Conservation (phyloP, 352 stramenopile species). For the Phytophthora vignae region DNA sequence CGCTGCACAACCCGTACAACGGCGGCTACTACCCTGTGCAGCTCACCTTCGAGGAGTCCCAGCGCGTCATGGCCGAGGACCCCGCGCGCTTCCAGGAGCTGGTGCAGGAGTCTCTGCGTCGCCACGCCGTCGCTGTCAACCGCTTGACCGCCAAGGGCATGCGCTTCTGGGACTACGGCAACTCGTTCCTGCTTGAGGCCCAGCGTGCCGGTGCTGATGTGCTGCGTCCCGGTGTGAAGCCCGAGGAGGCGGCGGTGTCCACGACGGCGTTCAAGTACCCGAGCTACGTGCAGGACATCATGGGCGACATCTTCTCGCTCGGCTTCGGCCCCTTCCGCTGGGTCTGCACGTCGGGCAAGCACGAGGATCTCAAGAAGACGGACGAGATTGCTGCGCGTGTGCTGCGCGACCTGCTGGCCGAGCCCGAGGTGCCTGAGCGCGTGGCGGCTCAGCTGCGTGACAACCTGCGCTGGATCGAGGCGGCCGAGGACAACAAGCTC, state of each 20-base stretch:
- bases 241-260: slow-evolving; percentile 68
- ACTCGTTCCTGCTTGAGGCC: slow-evolving; percentile 89
- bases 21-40: slow-evolving; percentile 90
- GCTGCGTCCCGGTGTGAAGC: slow-evolving; percentile 46
- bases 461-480: slow-evolving; percentile 88
- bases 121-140: slow-evolving; percentile 77
- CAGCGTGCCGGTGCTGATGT: slow-evolving; percentile 86
- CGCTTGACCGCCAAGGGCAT: slow-evolving; percentile 79
- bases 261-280: slow-evolving; percentile 88
- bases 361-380: slow-evolving; percentile 77
- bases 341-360: slow-evolving; percentile 81
- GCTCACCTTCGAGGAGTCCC: slow-evolving; percentile 82
- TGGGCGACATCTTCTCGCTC: slow-evolving; percentile 93
- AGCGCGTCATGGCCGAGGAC: slow-evolving; percentile 83
- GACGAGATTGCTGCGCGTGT: slow-evolving; percentile 80
- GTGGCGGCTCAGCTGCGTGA: slow-evolving; percentile 83
- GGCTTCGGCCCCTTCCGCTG: slow-evolving; percentile 92
- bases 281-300: slow-evolving; percentile 92
- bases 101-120: slow-evolving; percentile 80
- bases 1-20: slow-evolving; percentile 91
- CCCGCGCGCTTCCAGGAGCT: slow-evolving; percentile 80
- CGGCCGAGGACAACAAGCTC: slow-evolving; percentile 85
- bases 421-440: slow-evolving; percentile 51
- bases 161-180: slow-evolving; percentile 93
- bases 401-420: slow-evolving; percentile 67